A percentile compares a stretch with the other conserved stretches of the same genome.
phyloP scores from a whole-genome alignment of 306 rosid genomes.

The Cercis canadensis region DNA sequence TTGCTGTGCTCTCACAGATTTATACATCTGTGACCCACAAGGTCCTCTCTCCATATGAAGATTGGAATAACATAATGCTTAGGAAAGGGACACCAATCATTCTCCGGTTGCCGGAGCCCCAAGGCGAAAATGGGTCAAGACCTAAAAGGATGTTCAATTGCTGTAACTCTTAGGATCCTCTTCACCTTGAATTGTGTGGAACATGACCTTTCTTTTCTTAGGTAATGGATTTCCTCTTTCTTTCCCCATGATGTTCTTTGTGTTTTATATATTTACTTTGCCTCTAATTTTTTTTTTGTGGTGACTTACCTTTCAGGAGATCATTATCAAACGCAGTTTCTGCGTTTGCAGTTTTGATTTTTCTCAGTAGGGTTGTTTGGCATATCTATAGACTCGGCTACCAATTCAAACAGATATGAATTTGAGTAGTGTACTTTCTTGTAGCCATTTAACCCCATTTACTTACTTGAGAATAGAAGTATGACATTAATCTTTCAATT shows the following conservation, averaged over 20 bases:
- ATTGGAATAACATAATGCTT: conserved; percentile 67
- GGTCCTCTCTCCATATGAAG: conserved; percentile 63
- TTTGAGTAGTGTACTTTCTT: conserved; percentile 5
- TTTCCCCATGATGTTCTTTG: neutral
- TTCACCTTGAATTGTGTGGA: conserved; percentile 23
- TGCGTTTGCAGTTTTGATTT: conserved; percentile 12
- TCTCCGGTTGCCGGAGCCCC: conserved; percentile 64
- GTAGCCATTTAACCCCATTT: conserved; percentile 13
- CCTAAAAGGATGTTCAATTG: conserved; percentile 58
- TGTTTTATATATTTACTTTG: conserved; percentile 13
- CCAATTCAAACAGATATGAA: conserved; percentile 1
- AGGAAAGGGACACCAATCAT: conserved; percentile 60
- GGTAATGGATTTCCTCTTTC: conserved; percentile 38
- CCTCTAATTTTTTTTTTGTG: conserved; percentile 6
- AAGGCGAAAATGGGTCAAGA: conserved; percentile 13
- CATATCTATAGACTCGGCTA: conserved; percentile 4
- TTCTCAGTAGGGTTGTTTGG: neutral
- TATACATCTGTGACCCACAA: conserved; percentile 69
- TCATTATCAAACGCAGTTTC: neutral
- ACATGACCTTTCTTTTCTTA: no score
- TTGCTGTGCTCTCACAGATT: conserved; percentile 78
- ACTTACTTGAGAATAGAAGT: neutral
- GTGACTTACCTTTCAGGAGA: conserved; percentile 19
- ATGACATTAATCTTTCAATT: conserved; percentile 1
- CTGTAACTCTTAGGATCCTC: conserved; percentile 57